These are phyloP conservation scores for Botrytis fragariae DNA, from an alignment of 2,329 filamentous ascomycete species.

Conservation along the genomic window DNA sequence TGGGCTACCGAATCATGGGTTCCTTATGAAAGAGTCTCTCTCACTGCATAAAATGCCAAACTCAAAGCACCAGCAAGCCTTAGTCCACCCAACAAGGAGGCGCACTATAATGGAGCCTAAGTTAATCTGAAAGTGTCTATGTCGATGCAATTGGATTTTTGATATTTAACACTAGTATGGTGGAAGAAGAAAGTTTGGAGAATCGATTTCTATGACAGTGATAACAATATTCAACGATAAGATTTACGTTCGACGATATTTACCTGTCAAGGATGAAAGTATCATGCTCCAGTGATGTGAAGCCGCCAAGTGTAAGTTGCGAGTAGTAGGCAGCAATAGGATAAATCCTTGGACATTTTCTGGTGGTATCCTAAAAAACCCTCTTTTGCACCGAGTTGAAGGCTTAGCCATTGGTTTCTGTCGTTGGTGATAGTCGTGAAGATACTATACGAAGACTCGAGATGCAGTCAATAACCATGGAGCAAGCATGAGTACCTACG, in stretches of 20 bases:
- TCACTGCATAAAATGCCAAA: no score
- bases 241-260: accelerated
- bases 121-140: no score
- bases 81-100: no score
- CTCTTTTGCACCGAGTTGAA: neutral
- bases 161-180: neutral
- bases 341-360: no score
- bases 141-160: no score
- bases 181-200: accelerated
- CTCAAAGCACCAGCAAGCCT: no score
- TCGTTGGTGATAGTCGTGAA: neutral
- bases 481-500: no score
- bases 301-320: neutral
- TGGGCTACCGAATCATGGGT: neutral
- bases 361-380: no score
- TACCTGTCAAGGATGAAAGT: accelerated
- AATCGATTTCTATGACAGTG: neutral
- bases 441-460: neutral
- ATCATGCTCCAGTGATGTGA: accelerated
- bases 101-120: no score
- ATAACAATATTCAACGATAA: no score
- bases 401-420: neutral
- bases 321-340: neutral
- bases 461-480: no score
- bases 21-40: neutral